These are phyloP conservation scores for Ophiostoma piceae DNA, from an alignment of 2,329 filamentous ascomycete genomes.

Conservation along the genomic window DNA sequence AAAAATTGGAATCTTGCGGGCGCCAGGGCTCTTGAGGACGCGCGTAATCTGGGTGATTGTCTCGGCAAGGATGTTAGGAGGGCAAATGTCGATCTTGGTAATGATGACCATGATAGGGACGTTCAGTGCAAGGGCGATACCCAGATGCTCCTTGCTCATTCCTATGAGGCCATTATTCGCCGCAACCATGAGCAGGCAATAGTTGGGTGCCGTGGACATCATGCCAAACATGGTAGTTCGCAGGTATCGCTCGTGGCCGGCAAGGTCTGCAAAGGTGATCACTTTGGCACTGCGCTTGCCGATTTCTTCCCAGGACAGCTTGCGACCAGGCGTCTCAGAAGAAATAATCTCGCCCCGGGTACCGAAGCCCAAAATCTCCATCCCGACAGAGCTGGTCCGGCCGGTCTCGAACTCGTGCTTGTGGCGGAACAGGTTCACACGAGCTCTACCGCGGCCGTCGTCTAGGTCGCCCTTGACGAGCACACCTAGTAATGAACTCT, in stretches of 20 bases:
- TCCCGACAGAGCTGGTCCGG: conserved; percentile 89
- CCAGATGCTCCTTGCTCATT: conserved; percentile 97
- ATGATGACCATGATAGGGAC: conserved; percentile 97
- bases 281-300: conserved; percentile 93
- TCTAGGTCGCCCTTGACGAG: conserved; percentile 93
- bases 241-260: conserved; percentile 91
- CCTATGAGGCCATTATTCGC: conserved; percentile 96
- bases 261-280: conserved; percentile 91
- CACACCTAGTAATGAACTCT: conserved; percentile 92
- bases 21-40: conserved; percentile 89
- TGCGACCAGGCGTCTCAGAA: conserved; percentile 70
- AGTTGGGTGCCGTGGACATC: conserved; percentile 90
- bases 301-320: conserved; percentile 94
- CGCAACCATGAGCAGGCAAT: conserved; percentile 96
- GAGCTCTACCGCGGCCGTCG: conserved; percentile 86
- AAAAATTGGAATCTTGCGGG: conserved; percentile 91
- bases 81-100: conserved; percentile 98
- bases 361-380: conserved; percentile 99
- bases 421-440: conserved; percentile 93
- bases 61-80: conserved; percentile 88
- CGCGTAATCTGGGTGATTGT: conserved; percentile 87
- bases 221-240: conserved; percentile 95
- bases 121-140: conserved; percentile 88
- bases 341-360: conserved; percentile 75
- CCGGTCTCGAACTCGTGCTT: conserved; percentile 98